Evolutionary conservation across 2,329 filamentous ascomycete genomes (phyloP).

Genomic region (Trichoderma simmonsii): DNA sequence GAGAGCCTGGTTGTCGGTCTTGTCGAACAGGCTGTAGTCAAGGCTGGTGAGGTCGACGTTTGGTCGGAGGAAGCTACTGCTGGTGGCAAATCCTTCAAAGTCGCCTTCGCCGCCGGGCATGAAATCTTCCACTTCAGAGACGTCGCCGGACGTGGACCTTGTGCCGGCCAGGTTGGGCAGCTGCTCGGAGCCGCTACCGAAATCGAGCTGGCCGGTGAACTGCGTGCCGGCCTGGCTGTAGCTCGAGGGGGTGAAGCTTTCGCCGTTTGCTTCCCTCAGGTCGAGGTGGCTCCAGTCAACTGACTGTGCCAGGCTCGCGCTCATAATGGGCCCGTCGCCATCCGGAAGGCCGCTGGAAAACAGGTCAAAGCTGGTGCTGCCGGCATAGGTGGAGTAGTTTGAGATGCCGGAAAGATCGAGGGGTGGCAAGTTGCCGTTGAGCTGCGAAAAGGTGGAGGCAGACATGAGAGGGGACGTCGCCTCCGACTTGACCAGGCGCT

Average conservation of each 20-base stretch:
- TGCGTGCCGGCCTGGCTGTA: slow-evolving; percentile 52
- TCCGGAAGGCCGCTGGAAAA: slow-evolving; percentile 44
- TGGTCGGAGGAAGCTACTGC: slow-evolving; percentile 46
- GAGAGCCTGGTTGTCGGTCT: slow-evolving; percentile 41
- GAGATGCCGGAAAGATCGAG: slow-evolving; percentile 55
- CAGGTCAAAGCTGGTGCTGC: slow-evolving; percentile 49
- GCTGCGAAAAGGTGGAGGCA: slow-evolving; percentile 48
- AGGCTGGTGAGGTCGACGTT: slow-evolving; percentile 46
- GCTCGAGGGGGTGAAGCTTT: slow-evolving; percentile 51
- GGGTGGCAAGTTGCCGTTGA: slow-evolving; percentile 51
- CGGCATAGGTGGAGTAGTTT: slow-evolving; percentile 48
- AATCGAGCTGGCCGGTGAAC: slow-evolving; percentile 52
- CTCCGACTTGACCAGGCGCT: slow-evolving; percentile 59
- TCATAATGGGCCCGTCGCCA: slow-evolving; percentile 59
- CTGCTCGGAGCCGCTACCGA: slow-evolving; percentile 51
- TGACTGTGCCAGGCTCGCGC: slow-evolving; percentile 56
- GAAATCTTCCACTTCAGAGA: slow-evolving; percentile 64
- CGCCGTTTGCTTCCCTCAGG: slow-evolving; percentile 43
- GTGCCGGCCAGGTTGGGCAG: slow-evolving; percentile 53
- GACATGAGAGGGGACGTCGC: slow-evolving; percentile 57
- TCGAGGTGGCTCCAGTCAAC: slow-evolving; percentile 48
- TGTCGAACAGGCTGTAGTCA: slow-evolving; percentile 56
- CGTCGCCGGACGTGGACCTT: slow-evolving; percentile 63
- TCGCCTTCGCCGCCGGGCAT: slow-evolving; percentile 47
- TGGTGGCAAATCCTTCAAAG: slow-evolving; percentile 47